Base-by-base conservation (phyloP, 495 filamentous ascomycete species). In the Talaromyces liani region DNA sequence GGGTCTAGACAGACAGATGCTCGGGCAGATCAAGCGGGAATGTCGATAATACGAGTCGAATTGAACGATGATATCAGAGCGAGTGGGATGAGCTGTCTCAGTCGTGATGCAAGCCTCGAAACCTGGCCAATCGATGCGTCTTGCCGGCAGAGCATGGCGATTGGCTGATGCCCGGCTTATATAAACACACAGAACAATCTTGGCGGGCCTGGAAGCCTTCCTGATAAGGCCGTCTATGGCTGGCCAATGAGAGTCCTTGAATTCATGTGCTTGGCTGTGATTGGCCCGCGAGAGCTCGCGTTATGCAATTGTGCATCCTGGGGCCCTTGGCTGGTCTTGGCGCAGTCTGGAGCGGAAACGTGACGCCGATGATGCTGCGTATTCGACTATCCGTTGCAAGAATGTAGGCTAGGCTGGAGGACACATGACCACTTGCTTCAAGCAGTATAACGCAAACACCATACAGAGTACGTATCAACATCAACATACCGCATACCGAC, bases 81-180 rank as follows among this genome's bases (percentile, higher is more conserved):
- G 14, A 31, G 54, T 57, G 54, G 49, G 45, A 49, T 58, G 56
- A 36, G 56, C 56, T 58, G 56, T 58, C 56, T 58, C 56, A 58
- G 56, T 34, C 56, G 16, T 22, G 27, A 16, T 58, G 56, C 56
- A 58, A 24, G 27, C 56, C 27, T 58, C 56, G 56, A 58, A 58
- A 58, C 56, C 56, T 58, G 56, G 27, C 56, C 56, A 58, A 58
- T 58, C 27, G 25, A 24, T 36, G 33, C 31, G 31, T 33, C 31
- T 33, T 1, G 31, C 12, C 12, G 5, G 22, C 5, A 12, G 5
- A 25, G 31, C 3, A 22, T 18, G 5, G 56, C 56, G 4, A 56
- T 56, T 58, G 56, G 31, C 31, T 58, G 56, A 12, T 7, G 1
- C 1, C 31, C 9, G 56, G 56, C 31, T 36, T 34, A 58, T 10